Base-by-base conservation (phyloP, 1,284 basidiomycete genomes). In the Dichomitus squalens region DNA sequence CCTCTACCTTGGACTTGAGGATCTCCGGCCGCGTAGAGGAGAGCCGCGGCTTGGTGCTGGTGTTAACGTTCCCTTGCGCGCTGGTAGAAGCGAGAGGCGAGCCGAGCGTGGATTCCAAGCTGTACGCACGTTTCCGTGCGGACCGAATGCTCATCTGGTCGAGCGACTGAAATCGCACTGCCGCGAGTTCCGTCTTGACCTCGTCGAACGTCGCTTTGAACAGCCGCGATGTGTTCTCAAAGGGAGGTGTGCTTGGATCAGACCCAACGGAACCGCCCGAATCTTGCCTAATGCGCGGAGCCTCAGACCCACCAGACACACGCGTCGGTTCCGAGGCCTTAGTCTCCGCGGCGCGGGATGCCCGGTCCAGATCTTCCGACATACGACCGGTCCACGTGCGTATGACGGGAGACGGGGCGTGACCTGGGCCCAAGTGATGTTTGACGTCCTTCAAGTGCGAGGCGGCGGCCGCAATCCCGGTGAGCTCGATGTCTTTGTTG, bases 181-280 rank as follows among this genome's bases (percentile, higher is more conserved):
- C 78, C 0, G 88, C 90, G 41, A 95, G 77, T 67, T 92, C 88
- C 2, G 89, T 88, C 72, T 94, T 95, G 64, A 96, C 90, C 63
- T 88, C 83, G 65, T 93, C 88, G 68, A 95, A 95, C 0, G 91
- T 92, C 18, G 88, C 86, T 69, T 92, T 90, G 69, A 90, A 84
- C 64, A 89, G 83, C 33, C 82, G 79, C 9, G 70, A 68, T 7
- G 68, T 60, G 47, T 64, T 72, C 58, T 74, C 70, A 48, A 66
- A 62, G 16, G 68, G 68, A n/a, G 67, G 64, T 16, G 66, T 66
- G 31, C 57, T 57, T 27, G 68, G 64, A 27, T 68, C 66, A 18
- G 64, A 64, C 9, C 53, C 49, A n/a, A 59, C 57, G 0, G 72
- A 61, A 61, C 72, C 49, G 64, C 61, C n/a, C 31, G 60, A 61